Percentiles rank a stretch among this genome's conserved stretches.
Evolutionary conservation across 768 basidiomycete genomes (phyloP).

Genomic region (Boletellus emodensis): DNA sequence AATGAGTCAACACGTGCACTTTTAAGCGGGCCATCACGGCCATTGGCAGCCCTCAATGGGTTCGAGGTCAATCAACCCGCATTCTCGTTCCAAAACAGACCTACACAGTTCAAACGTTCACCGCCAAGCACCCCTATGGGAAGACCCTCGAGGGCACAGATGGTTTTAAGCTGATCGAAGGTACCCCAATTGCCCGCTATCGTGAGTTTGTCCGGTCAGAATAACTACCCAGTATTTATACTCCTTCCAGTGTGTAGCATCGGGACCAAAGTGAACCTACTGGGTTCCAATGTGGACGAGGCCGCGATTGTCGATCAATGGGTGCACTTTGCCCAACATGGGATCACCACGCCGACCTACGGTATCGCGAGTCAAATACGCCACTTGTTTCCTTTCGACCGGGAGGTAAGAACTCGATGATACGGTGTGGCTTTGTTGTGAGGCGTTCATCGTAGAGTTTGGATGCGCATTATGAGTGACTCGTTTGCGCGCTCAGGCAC

Average conservation of each 20-base stretch:
- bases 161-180: slow-evolving; percentile 10
- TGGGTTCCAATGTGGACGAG: slow-evolving; percentile 4
- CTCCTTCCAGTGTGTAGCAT: not conserved
- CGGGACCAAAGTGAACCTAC: not conserved
- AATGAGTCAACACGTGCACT: too few relatives aligned
- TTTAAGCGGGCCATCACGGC: too few relatives aligned
- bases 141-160: slow-evolving; percentile 9
- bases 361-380: not conserved
- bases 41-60: slow-evolving; percentile 4
- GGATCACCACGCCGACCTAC: not conserved
- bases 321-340: slow-evolving; percentile 13
- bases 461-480: not conserved
- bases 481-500: not conserved
- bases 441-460: not conserved
- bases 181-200: slow-evolving; percentile 9
- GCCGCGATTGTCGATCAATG: slow-evolving; percentile 10
- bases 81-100: slow-evolving; percentile 5
- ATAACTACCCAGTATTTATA: not conserved
- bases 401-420: not conserved
- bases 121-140: slow-evolving; percentile 8
- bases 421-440: not conserved
- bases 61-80: slow-evolving; percentile 4
- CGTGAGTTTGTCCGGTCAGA: not conserved
- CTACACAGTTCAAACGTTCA: slow-evolving; percentile 8
- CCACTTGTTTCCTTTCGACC: not conserved